Evolutionary conservation across 345 rosid genomes (phyloP), one percentile per base, ranked within the genome.

Genomic region (Gossypium turneri): DNA sequence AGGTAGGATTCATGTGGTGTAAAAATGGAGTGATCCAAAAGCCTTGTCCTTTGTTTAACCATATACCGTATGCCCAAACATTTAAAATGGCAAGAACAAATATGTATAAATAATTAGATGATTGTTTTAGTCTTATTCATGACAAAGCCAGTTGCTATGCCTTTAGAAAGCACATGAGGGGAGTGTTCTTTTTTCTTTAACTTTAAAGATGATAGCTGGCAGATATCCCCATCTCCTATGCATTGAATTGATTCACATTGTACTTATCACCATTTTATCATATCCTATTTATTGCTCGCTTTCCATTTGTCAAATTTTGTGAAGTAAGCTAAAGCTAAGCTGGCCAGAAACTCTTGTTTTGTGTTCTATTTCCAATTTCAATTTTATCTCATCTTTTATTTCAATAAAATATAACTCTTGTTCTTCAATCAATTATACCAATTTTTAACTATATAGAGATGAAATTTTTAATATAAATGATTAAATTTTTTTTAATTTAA

Each of bases 151-250:
- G 57, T 48, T 48, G 19, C 57, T 16, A 17, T 15, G 17, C 20
- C 20, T 52, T 52, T 5, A 62, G 25, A 65, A 24, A 66, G 53
- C 86, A 82, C 84, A 79, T 82, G 85, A 79, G 63, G 13, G 15
- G 34, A 69, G 25, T 7, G 4, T 51, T 51, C 5, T 50, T 55
- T 16, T n/a, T 19, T 8, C 2, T 7, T 56, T 56, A 4, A 7
- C 3, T 56, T 56, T 75, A 45, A 34, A 16, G 17, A 66, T 55
- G 12, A 58, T 59, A 70, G 85, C 81, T 85, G 83, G 57, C 75
- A 61, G 27, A 44, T 3, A 12, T 24, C 59, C 20, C 45, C 2
- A 7, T 38, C n/a, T 12, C 50, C 10, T 12, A 17, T 29, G 20
- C 45, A 62, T 62, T 62, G 17, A 67, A 12, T 5, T 64, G 24